These are phyloP conservation scores for Chaetomium globosum DNA, from an alignment of 2,329 filamentous ascomycete species.

Conservation along the genomic window DNA sequence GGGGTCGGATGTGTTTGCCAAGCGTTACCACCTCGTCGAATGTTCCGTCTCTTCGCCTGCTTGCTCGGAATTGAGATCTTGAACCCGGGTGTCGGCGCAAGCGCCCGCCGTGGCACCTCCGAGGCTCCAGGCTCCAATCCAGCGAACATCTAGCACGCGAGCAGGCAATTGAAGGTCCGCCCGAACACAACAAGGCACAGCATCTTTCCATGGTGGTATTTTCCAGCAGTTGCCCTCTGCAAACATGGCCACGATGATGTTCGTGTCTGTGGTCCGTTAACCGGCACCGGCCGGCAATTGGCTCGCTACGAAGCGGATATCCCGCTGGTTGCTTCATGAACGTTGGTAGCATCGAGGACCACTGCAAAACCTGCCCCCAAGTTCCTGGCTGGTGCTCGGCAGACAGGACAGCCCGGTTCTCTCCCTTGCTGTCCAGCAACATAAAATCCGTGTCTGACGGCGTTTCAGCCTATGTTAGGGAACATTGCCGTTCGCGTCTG, in stretches of 20 bases:
- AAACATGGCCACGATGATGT: constrained; percentile 15
- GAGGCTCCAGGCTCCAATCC: neutral
- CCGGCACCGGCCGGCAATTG: constrained; percentile 11
- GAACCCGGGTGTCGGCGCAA: constrained; percentile 2
- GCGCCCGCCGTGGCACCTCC: constrained; percentile 3
- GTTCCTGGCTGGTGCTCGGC: neutral
- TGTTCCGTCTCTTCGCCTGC: constrained; percentile 7
- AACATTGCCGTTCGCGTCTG: neutral
- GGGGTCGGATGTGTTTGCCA: constrained; percentile 14
- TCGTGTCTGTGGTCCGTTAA: constrained; percentile 8
- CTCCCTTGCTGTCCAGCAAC: neutral
- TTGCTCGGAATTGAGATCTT: constrained; percentile 6
- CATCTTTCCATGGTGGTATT: neutral
- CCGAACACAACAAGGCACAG: neutral
- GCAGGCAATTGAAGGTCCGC: neutral
- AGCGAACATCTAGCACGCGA: neutral
- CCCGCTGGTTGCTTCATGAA: neutral
- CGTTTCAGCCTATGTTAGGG: neutral
- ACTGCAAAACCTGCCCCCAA: neutral
- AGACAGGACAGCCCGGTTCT: neutral
- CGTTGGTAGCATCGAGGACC: neutral
- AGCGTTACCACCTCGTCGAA: neutral
- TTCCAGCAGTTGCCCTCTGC: constrained; percentile 12
- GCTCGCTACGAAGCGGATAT: neutral
- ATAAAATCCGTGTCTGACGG: neutral